Base-by-base conservation (phyloP, 306 rosid species). In the Quercus wislizeni region DNA sequence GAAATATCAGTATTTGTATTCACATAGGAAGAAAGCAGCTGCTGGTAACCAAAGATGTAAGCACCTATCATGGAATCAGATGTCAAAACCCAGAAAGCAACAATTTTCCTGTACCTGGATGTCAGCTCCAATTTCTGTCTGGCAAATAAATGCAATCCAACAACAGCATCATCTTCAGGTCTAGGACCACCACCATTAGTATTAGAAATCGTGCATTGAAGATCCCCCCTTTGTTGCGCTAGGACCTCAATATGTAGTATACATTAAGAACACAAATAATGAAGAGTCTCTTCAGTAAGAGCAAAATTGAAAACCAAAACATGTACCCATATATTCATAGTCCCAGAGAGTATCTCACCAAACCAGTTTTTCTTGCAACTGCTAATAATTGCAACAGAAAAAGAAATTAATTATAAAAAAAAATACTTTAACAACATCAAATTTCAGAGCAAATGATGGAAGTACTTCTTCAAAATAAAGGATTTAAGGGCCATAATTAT, bases 281-380 rank as follows among this genome's bases (percentile, higher is more conserved):
- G 14, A 63, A 62, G n/a, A 20, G 30, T 12, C 3, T 31, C 58
- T 55, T 1, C 6, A 38, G 4, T 28, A 25, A 52, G 23, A 78
- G 38, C 73, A 58, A 71, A 21, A 80, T 27, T 15, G 46, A 70
- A 89, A 76, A 77, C 58, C 77, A 54, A 43, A 21, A 76, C 69
- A 41, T 10, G 73, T 61, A 72, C 4, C 13, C 18, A 71, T 17
- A 54, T 62, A 63, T 27, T 46, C 71, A 82, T 55, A 73, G 77
- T 61, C 84, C 5, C 1, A 58, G 18, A 56, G 55, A 74, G 63
- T 10, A 77, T 81, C 90, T 83, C 73, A 96, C 99, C 86, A 49
- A 68, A 14, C 94, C 98, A 85, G 83, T 86, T 86, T 84, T 96
- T 76, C 99, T 91, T 25, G 97, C 97, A 55, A 95, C 92, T 64